A percentile compares a stretch with the other conserved stretches of the same genome.
Conservation (phyloP, 176 grass and related monocot species). For the Puya raimondii region DNA sequence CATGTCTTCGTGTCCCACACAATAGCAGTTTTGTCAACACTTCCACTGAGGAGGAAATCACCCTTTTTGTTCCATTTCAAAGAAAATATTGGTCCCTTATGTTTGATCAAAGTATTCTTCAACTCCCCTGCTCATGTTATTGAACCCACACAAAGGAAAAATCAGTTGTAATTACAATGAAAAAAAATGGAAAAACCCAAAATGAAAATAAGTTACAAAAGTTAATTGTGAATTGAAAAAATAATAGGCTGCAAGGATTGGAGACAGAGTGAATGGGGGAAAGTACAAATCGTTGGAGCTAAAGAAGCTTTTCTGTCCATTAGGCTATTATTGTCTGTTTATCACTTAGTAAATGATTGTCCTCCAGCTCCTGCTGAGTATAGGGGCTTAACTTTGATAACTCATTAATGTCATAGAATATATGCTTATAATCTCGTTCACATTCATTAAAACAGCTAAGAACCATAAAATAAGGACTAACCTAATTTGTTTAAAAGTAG, state of each 20-base stretch:
- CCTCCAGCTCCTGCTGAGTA: no score
- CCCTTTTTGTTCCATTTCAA: conserved; percentile 99
- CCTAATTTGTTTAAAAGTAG: neutral
- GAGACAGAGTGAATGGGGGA: neutral
- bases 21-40: conserved; percentile 97
- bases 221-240: conserved; percentile 2
- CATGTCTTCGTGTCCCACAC: conserved; percentile 99
- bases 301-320: no score
- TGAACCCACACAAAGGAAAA: conserved; percentile 1
- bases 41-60: conserved; percentile 91
- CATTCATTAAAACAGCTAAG: no score
- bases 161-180: conserved; percentile 8
- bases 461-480: no score
- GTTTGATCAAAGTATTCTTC: conserved; percentile 85
- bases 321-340: no score
- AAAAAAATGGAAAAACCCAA: neutral
- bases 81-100: conserved; percentile 96
- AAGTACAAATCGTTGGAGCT: no score
- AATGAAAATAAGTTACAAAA: neutral
- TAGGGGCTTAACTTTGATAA: no score
- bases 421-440: no score
- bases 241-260: neutral
- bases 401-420: no score
- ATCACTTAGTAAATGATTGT: no score
- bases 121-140: conserved; percentile 56